These are phyloP conservation scores for Calonectria hongkongensis DNA, from an alignment of 2,329 filamentous ascomycete genomes.

Conservation along the genomic window DNA sequence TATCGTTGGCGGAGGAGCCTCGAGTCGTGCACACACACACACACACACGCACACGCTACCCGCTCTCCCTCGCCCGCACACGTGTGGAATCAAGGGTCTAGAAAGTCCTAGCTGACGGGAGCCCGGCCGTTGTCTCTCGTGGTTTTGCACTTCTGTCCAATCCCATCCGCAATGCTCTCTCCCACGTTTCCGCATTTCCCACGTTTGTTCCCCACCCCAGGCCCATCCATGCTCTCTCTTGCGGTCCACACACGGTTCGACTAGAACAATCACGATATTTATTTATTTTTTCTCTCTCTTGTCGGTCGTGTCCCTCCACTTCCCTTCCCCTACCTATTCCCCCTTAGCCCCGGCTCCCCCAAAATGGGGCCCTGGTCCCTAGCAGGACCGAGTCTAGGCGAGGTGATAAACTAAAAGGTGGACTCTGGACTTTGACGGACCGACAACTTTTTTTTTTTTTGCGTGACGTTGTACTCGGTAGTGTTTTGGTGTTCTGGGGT, in stretches of 20 bases:
- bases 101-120: slow-evolving; percentile 20
- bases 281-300: not conserved
- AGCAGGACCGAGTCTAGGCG: slow-evolving; percentile 32
- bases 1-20: slow-evolving; percentile 13
- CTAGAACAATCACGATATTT: slow-evolving; percentile 18
- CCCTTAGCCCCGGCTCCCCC: slow-evolving; percentile 12
- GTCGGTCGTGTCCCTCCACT: no score
- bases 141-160: slow-evolving; percentile 14
- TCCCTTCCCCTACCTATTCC: slow-evolving; percentile 6
- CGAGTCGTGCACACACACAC: not conserved
- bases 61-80: not conserved
- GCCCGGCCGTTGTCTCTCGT: slow-evolving; percentile 4
- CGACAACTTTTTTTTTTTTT: not conserved
- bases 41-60: not conserved
- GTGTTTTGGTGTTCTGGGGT: not conserved
- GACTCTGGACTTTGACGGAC: slow-evolving; percentile 7
- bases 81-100: slow-evolving; percentile 8
- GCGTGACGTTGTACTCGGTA: slow-evolving; percentile 21
- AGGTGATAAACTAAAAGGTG: not conserved
- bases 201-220: slow-evolving; percentile 31
- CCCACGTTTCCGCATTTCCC: slow-evolving; percentile 31
- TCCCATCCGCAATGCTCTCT: slow-evolving; percentile 4
- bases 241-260: slow-evolving; percentile 11
- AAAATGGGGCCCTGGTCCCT: slow-evolving; percentile 9
- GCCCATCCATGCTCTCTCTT: slow-evolving; percentile 4